Conservation (phyloP, 106 monocot species). For the Dendrobium catenatum region DNA sequence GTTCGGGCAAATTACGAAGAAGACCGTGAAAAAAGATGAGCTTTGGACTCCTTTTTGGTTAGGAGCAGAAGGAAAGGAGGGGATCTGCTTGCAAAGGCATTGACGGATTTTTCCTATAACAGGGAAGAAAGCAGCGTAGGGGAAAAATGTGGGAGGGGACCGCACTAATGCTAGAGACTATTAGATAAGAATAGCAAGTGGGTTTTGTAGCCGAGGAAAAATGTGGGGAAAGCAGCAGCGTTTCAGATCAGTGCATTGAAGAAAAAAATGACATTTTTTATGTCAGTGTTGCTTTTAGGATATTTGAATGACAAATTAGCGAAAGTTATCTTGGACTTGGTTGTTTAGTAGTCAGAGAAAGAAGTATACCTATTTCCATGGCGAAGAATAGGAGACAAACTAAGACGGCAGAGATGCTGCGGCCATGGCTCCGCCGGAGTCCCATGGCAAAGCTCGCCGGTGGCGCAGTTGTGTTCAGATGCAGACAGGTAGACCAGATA, state of each 20-base stretch:
- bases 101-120: not conserved
- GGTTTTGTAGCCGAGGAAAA: not conserved
- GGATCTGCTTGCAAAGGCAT: not conserved
- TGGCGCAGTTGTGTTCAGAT: not conserved
- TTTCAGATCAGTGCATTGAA: not conserved
- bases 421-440: slow-evolving; percentile 6
- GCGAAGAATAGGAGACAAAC: not conserved
- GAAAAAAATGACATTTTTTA: not conserved
- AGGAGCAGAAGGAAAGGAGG: not conserved
- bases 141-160: not conserved
- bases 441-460: not conserved
- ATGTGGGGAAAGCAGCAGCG: not conserved
- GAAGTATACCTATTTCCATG: not conserved
- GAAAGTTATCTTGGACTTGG: not conserved
- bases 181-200: not conserved
- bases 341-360: not conserved
- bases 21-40: not conserved
- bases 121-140: not conserved
- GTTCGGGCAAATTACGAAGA: not conserved
- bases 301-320: not conserved
- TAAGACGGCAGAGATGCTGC: not conserved
- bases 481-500: not conserved
- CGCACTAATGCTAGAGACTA: not conserved
- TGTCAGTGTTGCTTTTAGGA: no score
- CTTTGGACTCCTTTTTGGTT: not conserved